Base-by-base conservation (phyloP, 306 rosid genomes). In the Geum urbanum region DNA sequence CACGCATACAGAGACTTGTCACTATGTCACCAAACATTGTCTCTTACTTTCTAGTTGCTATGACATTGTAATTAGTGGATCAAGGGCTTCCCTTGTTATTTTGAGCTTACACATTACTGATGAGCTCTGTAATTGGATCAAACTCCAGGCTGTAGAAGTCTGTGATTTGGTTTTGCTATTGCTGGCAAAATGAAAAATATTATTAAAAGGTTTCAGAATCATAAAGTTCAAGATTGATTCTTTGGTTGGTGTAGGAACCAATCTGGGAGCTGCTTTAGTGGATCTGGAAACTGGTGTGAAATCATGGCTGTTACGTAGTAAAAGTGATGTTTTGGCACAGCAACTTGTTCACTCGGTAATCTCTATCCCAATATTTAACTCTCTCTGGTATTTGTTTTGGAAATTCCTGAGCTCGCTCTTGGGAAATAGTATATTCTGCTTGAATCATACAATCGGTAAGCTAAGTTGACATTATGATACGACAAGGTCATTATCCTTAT, bases 261-360 rank as follows among this genome's bases (percentile, higher is more conserved):
- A 82, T 83, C 22, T 46, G 65, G 98, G 98, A 49, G 87, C 91
- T 72, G 96, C 94, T 69, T 83, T 70, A 13, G 90, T 92, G 60
- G 94, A 92, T 79, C 43, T 90, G 78, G 91, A 77, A 88, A 88
- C 88, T 14, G 81, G 94, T 61, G 74, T 1, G 71, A 32, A 73
- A 22, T 84, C 92, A 69, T 90, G 96, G 96, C 78, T 90, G 72
- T 86, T 88, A 65, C 87, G 52, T 45, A 72, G 94, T 72, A 84
- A 81, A 86, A 92, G 97, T 77, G 98, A 92, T 81, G 86, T 92
- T 78, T 88, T 92, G 55, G 91, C 98, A 22, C 91, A 79, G 72
- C 98, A 92, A 73, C 45, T 86, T 77, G 72, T 92, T 76, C 85
- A 81, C 18, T 90, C 96, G 45, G 97, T 90, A 86, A 86, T 52